Percentiles rank a stretch among this genome's conserved stretches.
Evolutionary conservation across 805 yeast species (phyloP).

Genomic region (Nakazawaea holstii): DNA sequence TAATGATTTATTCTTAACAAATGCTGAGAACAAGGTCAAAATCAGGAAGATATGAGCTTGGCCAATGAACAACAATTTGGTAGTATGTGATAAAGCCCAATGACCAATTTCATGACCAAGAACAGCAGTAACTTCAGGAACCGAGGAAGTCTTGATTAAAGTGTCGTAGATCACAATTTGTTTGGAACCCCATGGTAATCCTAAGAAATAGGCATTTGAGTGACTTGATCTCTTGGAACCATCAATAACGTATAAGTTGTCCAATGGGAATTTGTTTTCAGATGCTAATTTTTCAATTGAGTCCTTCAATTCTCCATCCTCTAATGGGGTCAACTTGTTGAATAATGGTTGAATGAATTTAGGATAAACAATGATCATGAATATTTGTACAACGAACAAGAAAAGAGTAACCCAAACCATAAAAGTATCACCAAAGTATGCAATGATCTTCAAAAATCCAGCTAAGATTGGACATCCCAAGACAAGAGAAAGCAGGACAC

Average conservation of each 20-base stretch:
- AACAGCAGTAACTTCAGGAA: constrained; percentile 84
- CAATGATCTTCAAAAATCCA: constrained; percentile 75
- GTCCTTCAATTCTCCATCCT: constrained; percentile 80
- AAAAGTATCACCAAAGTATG: constrained; percentile 73
- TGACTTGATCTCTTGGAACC: constrained; percentile 97
- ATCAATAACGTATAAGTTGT: constrained; percentile 82
- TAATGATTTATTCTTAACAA: constrained; percentile 73
- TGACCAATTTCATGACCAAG: constrained; percentile 99
- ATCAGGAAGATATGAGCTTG: constrained; percentile 61
- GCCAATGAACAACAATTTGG: constrained; percentile 62
- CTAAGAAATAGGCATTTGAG: constrained; percentile 94
- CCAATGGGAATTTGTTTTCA: constrained; percentile 77
- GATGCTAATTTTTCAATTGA: constrained; percentile 78
- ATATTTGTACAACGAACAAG: constrained; percentile 63
- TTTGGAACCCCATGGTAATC: constrained; percentile 90
- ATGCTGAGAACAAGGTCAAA: constrained; percentile 73
- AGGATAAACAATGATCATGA: constrained; percentile 74
- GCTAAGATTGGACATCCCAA: constrained; percentile 73
- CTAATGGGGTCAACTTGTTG: constrained; percentile 85
- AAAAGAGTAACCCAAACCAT: constrained; percentile 75
- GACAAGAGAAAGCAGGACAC: constrained; percentile 42
- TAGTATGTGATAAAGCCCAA: constrained; percentile 87
- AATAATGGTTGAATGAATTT: constrained; percentile 87
- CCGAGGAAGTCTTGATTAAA: constrained; percentile 71
- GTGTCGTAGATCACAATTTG: constrained; percentile 94